Conservation (phyloP, 306 rosid species). For the Prunus campanulata region DNA sequence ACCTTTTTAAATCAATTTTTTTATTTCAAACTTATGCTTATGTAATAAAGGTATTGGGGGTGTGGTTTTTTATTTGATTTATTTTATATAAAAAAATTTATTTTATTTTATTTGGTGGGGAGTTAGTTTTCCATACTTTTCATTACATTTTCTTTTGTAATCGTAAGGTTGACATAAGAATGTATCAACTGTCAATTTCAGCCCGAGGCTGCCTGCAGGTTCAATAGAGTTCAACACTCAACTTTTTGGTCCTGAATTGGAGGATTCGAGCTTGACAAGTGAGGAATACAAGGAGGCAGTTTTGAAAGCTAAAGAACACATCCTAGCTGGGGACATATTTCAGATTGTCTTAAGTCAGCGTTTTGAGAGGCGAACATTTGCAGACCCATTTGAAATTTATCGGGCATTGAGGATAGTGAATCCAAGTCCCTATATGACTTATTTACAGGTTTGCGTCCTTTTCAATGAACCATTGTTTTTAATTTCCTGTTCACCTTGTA, state of each 20-base stretch:
- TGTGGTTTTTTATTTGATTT: too few species aligned
- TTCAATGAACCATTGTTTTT: neutral
- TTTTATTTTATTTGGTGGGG: neutral
- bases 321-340: constrained; percentile 92
- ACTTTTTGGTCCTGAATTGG: constrained; percentile 74
- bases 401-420: constrained; percentile 91
- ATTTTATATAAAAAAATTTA: too few species aligned
- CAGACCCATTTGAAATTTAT: constrained; percentile 97
- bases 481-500: constrained; percentile 4
- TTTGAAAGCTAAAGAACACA: constrained; percentile 87
- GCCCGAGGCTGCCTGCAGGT: constrained; percentile 95
- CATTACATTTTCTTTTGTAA: neutral
- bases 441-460: constrained; percentile 68
- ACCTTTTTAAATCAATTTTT: neutral
- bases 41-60: too few species aligned
- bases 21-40: neutral
- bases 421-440: constrained; percentile 98
- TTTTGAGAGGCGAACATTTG: constrained; percentile 89
- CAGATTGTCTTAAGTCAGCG: constrained; percentile 96
- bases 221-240: constrained; percentile 56
- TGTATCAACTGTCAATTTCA: constrained; percentile 45
- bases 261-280: constrained; percentile 70
- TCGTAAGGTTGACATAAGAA: constrained; percentile 19
- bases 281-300: constrained; percentile 83
- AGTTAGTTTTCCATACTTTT: neutral